These are phyloP conservation scores for Lecanoromycetidae sp. DNA, from an alignment of 2,329 filamentous ascomycete genomes.

Conservation along the genomic window DNA sequence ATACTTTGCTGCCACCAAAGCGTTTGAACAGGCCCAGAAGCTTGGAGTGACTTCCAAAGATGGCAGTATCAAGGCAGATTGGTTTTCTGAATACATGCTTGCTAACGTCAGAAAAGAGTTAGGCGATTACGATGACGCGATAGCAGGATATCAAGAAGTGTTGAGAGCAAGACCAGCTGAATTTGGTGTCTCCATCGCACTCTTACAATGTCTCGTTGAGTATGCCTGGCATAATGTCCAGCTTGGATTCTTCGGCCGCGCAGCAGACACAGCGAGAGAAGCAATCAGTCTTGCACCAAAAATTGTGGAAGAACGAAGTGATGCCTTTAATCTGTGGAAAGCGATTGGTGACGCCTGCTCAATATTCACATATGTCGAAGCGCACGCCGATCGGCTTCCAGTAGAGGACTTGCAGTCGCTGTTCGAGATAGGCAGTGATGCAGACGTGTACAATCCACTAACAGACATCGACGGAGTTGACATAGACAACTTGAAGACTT, in stretches of 20 bases:
- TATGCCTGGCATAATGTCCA: conserved; percentile 65
- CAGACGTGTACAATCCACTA: conserved; percentile 49
- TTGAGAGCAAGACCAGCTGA: conserved; percentile 57
- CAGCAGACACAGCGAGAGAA: conserved; percentile 56
- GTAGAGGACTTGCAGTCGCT: conserved; percentile 43
- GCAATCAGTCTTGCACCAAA: conserved; percentile 55
- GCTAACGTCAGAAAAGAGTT: conserved; percentile 89
- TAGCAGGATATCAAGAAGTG: conserved; percentile 63
- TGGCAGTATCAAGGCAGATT: conserved; percentile 55
- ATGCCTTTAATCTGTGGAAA: conserved; percentile 93
- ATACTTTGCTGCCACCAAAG: conserved; percentile 86
- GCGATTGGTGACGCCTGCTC: conserved; percentile 78
- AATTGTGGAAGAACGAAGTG: conserved; percentile 48
- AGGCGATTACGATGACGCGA: conserved; percentile 76
- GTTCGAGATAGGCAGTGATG: conserved; percentile 42
- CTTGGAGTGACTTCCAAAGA: conserved; percentile 51
- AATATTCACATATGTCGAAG: conserved; percentile 68
- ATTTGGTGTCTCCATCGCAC: conserved; percentile 73
- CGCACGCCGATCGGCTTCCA: conserved; percentile 52
- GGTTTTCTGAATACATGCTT: conserved; percentile 96
- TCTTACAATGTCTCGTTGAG: conserved; percentile 80
- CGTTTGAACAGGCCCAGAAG: conserved; percentile 71
- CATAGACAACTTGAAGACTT: conserved; percentile 26
- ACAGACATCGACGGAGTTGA: conserved; percentile 57
- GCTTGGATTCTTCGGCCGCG: conserved; percentile 75